Conservation (phyloP, 2,329 filamentous ascomycete genomes). For the Dothideomycetes sp. region DNA sequence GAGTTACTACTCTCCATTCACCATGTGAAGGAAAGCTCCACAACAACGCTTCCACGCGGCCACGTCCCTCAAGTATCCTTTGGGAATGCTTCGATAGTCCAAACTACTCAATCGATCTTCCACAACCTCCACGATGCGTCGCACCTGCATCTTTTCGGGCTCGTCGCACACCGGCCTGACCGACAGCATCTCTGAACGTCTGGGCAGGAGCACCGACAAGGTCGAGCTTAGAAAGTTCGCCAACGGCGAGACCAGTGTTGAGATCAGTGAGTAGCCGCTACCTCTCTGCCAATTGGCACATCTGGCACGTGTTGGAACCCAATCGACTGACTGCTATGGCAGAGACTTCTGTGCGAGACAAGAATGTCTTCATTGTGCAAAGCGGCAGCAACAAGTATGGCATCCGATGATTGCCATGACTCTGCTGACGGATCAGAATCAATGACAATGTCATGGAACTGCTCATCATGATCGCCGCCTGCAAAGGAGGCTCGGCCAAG, state of each 20-base stretch:
- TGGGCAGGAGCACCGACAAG: slow-evolving; percentile 51
- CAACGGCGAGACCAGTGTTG: slow-evolving; percentile 62
- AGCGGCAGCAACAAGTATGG: slow-evolving; percentile 72
- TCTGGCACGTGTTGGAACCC: neutral
- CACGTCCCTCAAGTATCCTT: neutral
- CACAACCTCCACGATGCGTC: slow-evolving; percentile 45
- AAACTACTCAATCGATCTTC: neutral
- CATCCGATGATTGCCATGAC: slow-evolving; percentile 12
- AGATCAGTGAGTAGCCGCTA: slow-evolving; percentile 43
- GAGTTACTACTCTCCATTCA: too few relatives aligned
- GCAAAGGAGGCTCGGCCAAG: slow-evolving; percentile 94
- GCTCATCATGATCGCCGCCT: slow-evolving; percentile 97
- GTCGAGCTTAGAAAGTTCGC: slow-evolving; percentile 57
- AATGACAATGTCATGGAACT: slow-evolving; percentile 99
- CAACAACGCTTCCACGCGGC: slow-evolving; percentile 3
- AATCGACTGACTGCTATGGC: slow-evolving; percentile 1
- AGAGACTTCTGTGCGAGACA: slow-evolving; percentile 72
- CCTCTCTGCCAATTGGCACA: too few relatives aligned
- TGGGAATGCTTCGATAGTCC: neutral
- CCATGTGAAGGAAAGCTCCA: slow-evolving; percentile 8
- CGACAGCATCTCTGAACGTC: slow-evolving; percentile 56
- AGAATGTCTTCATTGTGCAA: slow-evolving; percentile 98
- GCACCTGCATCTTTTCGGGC: slow-evolving; percentile 59
- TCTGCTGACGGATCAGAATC: slow-evolving; percentile 46
- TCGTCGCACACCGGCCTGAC: slow-evolving; percentile 56